These are phyloP conservation scores for Eimeria falciformis DNA, from an alignment of 169 alveolate genomes.

Conservation along the genomic window DNA sequence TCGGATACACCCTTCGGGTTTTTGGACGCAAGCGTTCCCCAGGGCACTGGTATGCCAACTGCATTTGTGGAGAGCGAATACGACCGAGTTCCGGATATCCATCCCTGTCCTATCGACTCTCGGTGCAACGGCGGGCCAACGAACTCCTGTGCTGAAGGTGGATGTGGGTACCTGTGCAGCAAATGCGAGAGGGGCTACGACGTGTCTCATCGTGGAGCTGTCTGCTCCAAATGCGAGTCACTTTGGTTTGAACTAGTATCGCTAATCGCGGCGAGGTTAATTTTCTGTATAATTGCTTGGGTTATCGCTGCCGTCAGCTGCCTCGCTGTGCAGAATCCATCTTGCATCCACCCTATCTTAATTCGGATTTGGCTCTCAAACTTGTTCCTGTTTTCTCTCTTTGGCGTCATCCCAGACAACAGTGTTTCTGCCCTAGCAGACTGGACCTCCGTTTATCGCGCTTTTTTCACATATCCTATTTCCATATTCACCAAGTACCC, in stretches of 20 bases:
- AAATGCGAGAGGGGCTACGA: constrained; percentile 75
- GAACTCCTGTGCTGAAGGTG: constrained; percentile 74
- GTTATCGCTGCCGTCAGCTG: constrained; percentile 67
- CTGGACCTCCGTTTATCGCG: constrained; percentile 71
- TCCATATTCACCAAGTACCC: constrained; percentile 43
- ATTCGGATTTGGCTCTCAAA: constrained; percentile 77
- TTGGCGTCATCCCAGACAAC: constrained; percentile 76
- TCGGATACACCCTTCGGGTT: background rate
- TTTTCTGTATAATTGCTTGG: constrained; percentile 71
- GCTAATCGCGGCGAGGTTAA: constrained; percentile 55
- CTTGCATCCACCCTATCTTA: constrained; percentile 68
- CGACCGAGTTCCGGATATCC: constrained; percentile 77
- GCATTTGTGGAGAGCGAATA: background rate
- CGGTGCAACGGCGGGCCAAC: constrained; percentile 78
- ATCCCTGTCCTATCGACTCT: constrained; percentile 75
- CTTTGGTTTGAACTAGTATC: constrained; percentile 51
- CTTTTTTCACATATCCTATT: constrained; percentile 59
- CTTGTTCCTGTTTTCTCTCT: constrained; percentile 65
- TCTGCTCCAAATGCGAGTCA: constrained; percentile 65
- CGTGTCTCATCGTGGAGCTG: constrained; percentile 39
- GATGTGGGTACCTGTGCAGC: constrained; percentile 79
- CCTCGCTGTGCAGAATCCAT: constrained; percentile 72
- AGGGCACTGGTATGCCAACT: background rate
- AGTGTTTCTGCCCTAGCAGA: constrained; percentile 59
- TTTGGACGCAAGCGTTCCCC: background rate